Base-by-base conservation (phyloP, 345 rosid genomes). In the Salix caprea region DNA sequence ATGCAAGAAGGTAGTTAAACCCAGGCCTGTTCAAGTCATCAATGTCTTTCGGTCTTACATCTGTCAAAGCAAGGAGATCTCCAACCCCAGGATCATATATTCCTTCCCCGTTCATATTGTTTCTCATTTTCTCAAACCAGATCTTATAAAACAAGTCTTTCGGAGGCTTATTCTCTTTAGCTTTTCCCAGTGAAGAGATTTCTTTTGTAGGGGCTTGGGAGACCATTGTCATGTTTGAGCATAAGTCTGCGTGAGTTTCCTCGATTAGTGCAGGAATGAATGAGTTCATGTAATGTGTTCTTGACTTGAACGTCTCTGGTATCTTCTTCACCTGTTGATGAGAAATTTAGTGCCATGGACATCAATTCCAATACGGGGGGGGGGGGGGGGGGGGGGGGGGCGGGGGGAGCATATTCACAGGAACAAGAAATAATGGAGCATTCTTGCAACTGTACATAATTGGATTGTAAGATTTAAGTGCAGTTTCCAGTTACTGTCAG, bases 1-100 rank as follows among this genome's bases (percentile, higher is more conserved):
- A 77, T 75, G 90, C 87, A 15, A 87, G 21, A 68, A 78, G 8
- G 44, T 65, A 79, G 48, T 83, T 68, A 69, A 70, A 78, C 34
- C 36, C 74, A 1, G 86, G 84, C 68, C 77, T 72, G 70, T 80
- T 73, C 77, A 85, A 76, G 69, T 87, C 86, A 67, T 75, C 79
- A 14, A 74, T 58, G 48, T 74, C 52, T 37, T 18, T 68, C 36
- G 88, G 89, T 44, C 56, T 84, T 39, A 75, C 82, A 65, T 77
- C 72, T 11, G 89, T 84, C 44, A 88, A 69, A 0, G 84, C 86
- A 36, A 86, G 48, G 26, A 86, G 82, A 82, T 88, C 86, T 9
- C 87, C 86, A 6, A 46, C 2, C 77, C 74, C 84, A 6, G 87
- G 75, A 69, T 23, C 28, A 16, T 81, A 85, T 40, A 15, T 5